Conservation (phyloP, 2,329 filamentous ascomycete species). For the Penicillium verrucosum region DNA sequence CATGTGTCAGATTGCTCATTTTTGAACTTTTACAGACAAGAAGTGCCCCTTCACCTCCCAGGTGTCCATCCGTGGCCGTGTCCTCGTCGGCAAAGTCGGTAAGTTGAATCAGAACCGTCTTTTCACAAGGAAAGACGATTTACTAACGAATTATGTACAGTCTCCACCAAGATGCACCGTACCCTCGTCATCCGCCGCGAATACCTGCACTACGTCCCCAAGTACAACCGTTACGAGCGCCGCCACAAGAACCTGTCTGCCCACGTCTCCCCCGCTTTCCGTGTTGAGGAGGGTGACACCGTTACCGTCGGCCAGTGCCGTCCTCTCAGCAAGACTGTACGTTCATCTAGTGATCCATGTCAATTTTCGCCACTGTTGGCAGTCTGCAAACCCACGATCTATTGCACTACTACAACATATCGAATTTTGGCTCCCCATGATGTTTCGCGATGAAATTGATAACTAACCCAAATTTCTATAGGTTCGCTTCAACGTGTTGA, state of each 20-base stretch:
- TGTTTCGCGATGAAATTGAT: background rate
- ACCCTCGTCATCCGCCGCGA: conserved; percentile 98
- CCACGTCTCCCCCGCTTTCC: conserved; percentile 98
- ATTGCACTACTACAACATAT: background rate
- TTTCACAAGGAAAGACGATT: background rate
- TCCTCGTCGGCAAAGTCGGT: conserved; percentile 89
- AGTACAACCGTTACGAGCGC: conserved; percentile 99
- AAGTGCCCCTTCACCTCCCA: conserved; percentile 99
- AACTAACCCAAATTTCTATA: conserved; percentile 40
- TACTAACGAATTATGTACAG: conserved; percentile 29
- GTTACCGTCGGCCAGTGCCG: conserved; percentile 99
- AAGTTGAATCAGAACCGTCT: conserved; percentile 10
- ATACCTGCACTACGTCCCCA: conserved; percentile 99
- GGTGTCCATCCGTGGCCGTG: conserved; percentile 99
- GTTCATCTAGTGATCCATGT: conserved; percentile 42
- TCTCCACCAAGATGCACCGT: conserved; percentile 99
- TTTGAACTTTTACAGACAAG: conserved; percentile 68
- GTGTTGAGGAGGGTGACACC: conserved; percentile 99
- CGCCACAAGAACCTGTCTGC: conserved; percentile 99
- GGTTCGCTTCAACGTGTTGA: conserved; percentile 99
- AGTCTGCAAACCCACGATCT: background rate
- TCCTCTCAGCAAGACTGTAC: conserved; percentile 98
- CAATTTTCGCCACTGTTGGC: background rate
- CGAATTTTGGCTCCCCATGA: background rate
- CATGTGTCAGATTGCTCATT: conserved; percentile 26